A percentile compares a stretch with the other conserved stretches of the same genome.
Conservation (phyloP, 1,284 basidiomycete species). For the Inonotus hispidus region DNA sequence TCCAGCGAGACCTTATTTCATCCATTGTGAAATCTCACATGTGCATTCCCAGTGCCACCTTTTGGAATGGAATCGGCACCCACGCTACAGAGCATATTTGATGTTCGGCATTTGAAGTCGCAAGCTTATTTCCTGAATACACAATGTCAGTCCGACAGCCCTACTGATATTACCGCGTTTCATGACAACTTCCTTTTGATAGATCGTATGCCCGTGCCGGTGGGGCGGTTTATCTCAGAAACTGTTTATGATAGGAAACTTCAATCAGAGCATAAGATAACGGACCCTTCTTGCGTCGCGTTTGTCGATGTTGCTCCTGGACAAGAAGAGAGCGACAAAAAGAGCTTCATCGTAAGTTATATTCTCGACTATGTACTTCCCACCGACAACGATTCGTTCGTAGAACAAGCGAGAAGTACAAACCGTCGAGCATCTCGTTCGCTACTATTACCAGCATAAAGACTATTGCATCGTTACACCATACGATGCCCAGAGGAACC, state of each 20-base stretch:
- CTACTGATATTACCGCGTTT: not conserved
- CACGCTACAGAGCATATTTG: slow-evolving; percentile 41
- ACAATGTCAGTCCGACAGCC: slow-evolving; percentile 32
- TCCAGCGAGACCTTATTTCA: not conserved
- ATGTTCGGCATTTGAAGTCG: slow-evolving; percentile 35
- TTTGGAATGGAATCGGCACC: slow-evolving; percentile 38
- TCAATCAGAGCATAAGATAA: slow-evolving; percentile 32
- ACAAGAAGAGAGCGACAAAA: slow-evolving; percentile 33
- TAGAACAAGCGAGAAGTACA: slow-evolving; percentile 41
- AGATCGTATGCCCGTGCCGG: slow-evolving; percentile 39
- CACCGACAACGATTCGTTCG: not conserved
- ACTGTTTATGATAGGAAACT: slow-evolving; percentile 38
- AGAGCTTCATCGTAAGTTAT: slow-evolving; percentile 39
- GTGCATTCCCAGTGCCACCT: slow-evolving; percentile 28
- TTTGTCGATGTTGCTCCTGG: slow-evolving; percentile 41
- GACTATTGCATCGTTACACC: slow-evolving; percentile 48
- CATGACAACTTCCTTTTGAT: slow-evolving; percentile 31
- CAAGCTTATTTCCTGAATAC: slow-evolving; percentile 37
- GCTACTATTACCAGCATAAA: slow-evolving; percentile 32
- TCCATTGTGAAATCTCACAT: not conserved
- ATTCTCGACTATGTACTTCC: not conserved
- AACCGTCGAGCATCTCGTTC: slow-evolving; percentile 37
- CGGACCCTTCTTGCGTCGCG: slow-evolving; percentile 27
- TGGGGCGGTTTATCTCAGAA: slow-evolving; percentile 44
- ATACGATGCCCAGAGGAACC: slow-evolving; percentile 50